These are phyloP conservation scores for Blastobotrys serpentis DNA, from an alignment of 1,139 yeast species.

Conservation along the genomic window DNA sequence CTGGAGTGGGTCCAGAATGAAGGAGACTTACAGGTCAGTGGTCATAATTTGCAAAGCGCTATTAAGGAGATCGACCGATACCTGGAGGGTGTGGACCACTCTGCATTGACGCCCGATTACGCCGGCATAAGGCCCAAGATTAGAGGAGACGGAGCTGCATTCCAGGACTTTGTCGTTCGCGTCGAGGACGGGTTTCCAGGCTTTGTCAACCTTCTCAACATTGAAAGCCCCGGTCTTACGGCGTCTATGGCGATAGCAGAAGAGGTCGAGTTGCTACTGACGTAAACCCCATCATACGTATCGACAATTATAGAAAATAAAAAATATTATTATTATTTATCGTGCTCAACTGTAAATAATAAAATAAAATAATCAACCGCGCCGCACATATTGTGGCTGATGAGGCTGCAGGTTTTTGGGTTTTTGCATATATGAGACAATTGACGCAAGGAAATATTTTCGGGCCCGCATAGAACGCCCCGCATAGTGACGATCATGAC, in stretches of 20 bases:
- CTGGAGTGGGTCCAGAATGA: constrained; percentile 70
- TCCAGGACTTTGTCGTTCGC: constrained; percentile 71
- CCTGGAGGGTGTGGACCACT: constrained; percentile 55
- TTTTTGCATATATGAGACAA: too few species aligned
- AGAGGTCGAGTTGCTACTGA: constrained; percentile 52
- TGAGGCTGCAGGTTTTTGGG: too few species aligned
- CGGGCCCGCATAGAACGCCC: constrained; percentile 2
- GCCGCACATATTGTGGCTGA: too few species aligned
- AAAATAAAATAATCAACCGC: too few species aligned
- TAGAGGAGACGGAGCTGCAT: constrained; percentile 46
- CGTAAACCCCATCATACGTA: too few species aligned
- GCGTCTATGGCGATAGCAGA: constrained; percentile 79
- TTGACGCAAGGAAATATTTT: too few species aligned
- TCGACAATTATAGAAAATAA: too few species aligned
- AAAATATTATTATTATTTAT: too few species aligned
- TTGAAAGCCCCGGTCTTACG: constrained; percentile 89
- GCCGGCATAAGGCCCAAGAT: constrained; percentile 84
- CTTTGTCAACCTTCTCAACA: constrained; percentile 74
- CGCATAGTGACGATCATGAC: neutral
- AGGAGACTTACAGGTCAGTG: constrained; percentile 36
- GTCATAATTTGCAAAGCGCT: constrained; percentile 53
- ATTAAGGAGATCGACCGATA: constrained; percentile 58
- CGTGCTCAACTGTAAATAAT: too few species aligned
- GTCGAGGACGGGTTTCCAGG: constrained; percentile 72
- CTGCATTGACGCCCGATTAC: constrained; percentile 63